Conservation (phyloP, 352 stramenopile species). For the Phytophthora syringae region DNA sequence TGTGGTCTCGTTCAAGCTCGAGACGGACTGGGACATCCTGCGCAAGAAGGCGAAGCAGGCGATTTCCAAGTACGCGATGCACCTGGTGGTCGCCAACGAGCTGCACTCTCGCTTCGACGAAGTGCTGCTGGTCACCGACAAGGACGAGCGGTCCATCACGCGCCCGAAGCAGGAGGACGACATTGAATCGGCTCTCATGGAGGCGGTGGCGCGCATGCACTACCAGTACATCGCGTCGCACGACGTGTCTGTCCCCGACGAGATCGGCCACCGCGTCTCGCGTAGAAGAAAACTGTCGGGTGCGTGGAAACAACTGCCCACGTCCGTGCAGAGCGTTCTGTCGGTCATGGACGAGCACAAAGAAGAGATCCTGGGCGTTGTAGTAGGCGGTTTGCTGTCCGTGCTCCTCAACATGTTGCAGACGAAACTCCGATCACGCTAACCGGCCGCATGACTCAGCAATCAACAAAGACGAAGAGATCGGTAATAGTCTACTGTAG, state of each 20-base stretch:
- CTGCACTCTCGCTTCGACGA: slow-evolving; percentile 94
- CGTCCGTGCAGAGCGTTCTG: slow-evolving; percentile 48
- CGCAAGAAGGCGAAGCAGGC: slow-evolving; percentile 92
- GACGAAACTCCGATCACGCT: slow-evolving; percentile 59
- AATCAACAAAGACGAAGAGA: slow-evolving; percentile 6
- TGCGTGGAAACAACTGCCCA: slow-evolving; percentile 52
- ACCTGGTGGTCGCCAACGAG: slow-evolving; percentile 98
- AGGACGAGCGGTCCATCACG: slow-evolving; percentile 58
- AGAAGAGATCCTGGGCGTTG: slow-evolving; percentile 73
- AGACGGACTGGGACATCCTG: slow-evolving; percentile 97
- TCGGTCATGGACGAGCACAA: slow-evolving; percentile 65
- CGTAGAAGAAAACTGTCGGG: slow-evolving; percentile 26
- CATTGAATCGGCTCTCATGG: slow-evolving; percentile 69
- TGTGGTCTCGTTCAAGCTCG: slow-evolving; percentile 98
- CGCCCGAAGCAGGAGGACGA: slow-evolving; percentile 66
- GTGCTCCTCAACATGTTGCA: slow-evolving; percentile 80
- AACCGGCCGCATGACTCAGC: slow-evolving; percentile 18
- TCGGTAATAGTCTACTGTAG: slow-evolving; percentile 1
- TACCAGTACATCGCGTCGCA: slow-evolving; percentile 77
- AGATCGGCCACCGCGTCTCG: slow-evolving; percentile 46
- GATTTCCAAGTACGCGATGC: slow-evolving; percentile 95
- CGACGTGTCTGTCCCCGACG: slow-evolving; percentile 64
- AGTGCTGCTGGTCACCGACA: slow-evolving; percentile 78
- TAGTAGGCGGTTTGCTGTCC: slow-evolving; percentile 75
- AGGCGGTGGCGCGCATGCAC: slow-evolving; percentile 69